Conservation (phyloP, 2,329 filamentous ascomycete species). For the Orbilia oligospora region DNA sequence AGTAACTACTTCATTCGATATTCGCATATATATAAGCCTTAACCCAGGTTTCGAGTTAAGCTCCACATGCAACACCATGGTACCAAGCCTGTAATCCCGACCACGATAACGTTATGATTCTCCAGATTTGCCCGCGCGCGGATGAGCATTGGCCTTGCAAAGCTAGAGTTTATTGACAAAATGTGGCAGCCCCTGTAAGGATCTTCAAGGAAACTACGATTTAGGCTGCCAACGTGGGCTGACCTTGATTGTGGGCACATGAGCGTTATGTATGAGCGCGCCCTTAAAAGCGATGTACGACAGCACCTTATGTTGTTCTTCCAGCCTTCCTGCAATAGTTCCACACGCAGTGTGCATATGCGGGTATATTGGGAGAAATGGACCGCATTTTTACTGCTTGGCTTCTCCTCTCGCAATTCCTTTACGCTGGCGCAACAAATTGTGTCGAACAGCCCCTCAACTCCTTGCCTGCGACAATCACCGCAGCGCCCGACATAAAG, state of each 20-base stretch:
- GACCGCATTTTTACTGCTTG: conserved; percentile 4
- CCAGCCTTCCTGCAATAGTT: conserved; percentile 41
- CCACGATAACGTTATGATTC: conserved; percentile 34
- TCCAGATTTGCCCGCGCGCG: background rate
- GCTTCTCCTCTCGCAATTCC: conserved; percentile 5
- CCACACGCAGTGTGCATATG: background rate
- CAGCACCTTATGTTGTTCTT: background rate
- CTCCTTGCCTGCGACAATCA: conserved; percentile 40
- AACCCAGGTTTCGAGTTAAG: background rate
- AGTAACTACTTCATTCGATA: too few relatives aligned
- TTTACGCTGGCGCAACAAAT: conserved; percentile 22
- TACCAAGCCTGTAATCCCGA: background rate
- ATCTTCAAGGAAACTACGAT: background rate
- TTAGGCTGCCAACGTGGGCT: conserved; percentile 37
- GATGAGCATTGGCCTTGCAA: too few relatives aligned
- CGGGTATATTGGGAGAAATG: conserved; percentile 21
- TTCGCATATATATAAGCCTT: background rate
- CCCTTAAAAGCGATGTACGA: conserved; percentile 30
- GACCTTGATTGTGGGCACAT: conserved; percentile 6
- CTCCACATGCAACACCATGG: background rate
- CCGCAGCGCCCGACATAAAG: conserved; percentile 42
- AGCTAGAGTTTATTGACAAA: too few relatives aligned
- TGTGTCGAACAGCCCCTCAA: conserved; percentile 21
- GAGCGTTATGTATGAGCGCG: too few relatives aligned
- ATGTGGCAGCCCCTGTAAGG: background rate